Conservation (phyloP, 2,329 filamentous ascomycete species). For the Trichoderma polysporum region DNA sequence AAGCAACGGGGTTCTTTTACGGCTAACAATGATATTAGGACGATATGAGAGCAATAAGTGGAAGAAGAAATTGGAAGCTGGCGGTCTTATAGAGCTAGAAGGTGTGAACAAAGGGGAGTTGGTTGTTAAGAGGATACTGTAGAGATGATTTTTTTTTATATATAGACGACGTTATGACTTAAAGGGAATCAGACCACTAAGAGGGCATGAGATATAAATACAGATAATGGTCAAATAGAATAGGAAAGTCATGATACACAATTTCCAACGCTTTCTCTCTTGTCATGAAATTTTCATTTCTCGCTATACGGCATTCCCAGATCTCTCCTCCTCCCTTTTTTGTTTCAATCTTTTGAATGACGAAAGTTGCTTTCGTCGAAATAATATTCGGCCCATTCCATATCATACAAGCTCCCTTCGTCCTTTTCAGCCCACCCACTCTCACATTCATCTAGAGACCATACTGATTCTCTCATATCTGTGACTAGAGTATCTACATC, state of each 20-base stretch:
- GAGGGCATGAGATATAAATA: background rate
- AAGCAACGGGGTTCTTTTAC: constrained; percentile 55
- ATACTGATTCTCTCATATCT: background rate
- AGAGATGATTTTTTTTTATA: constrained; percentile 21
- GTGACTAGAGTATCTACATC: background rate
- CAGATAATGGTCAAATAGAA: background rate
- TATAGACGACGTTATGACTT: constrained; percentile 16
- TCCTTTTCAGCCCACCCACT: background rate
- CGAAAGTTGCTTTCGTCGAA: constrained; percentile 28
- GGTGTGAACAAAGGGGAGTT: constrained; percentile 48
- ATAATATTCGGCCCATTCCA: constrained; percentile 36
- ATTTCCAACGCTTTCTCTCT: background rate
- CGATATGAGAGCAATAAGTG: constrained; percentile 73
- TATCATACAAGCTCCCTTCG: constrained; percentile 26
- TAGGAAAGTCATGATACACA: background rate
- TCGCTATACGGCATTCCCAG: background rate
- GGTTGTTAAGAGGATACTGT: constrained; percentile 52
- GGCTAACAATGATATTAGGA: constrained; percentile 75
- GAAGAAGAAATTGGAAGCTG: constrained; percentile 68
- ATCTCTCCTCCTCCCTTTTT: background rate
- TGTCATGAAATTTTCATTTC: background rate
- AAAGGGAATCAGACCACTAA: background rate
- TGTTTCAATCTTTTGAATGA: background rate
- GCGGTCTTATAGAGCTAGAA: constrained; percentile 53
- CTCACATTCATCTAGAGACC: background rate